Base-by-base conservation (phyloP, 345 rosid genomes). In the Mallotus nudiflorus region DNA sequence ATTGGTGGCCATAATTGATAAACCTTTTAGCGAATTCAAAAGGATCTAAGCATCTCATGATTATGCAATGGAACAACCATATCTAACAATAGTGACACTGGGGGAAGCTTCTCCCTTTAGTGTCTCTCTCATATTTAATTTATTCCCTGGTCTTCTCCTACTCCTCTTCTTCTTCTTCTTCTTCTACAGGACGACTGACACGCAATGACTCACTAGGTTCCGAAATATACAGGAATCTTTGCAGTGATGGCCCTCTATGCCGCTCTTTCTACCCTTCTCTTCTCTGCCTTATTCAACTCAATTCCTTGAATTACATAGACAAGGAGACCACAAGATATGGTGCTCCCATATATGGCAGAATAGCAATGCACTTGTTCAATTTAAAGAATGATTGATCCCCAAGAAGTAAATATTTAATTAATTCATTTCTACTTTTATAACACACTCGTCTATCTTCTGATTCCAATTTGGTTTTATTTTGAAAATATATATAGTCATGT, bases 151-250 rank as follows among this genome's bases (percentile, higher is more conserved):
- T 44, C 31, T n/a, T n/a, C n/a, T n/a, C n/a, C n/a, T n/a, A n/a
- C n/a, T n/a, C n/a, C n/a, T n/a, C n/a, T n/a, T n/a, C n/a, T n/a
- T n/a, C n/a, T n/a, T n/a, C n/a, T n/a, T n/a, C n/a, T 68, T 37
- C 74, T 58, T 39, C 63, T 67, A 39, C 61, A 7, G 16, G 14
- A 27, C 24, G 31, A 33, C 56, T 62, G 69, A 67, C 65, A 69
- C 20, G 24, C 27, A 52, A 51, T 64, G 20, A 25, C 29, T 35
- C 57, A 8, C 35, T 57, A 31, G 50, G 60, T 65, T 66, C 62
- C 33, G 51, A 61, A 66, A 61, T 58, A 49, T 54, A 58, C 22
- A 42, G 55, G 69, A 67, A 72, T 48, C 80, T 62, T 54, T 67
- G 72, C 76, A 66, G 44, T 33, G 14, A 61, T 53, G 65, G 60